These are phyloP conservation scores for Fusarium sp. DNA, from an alignment of 2,329 filamentous ascomycete genomes.

Conservation along the genomic window DNA sequence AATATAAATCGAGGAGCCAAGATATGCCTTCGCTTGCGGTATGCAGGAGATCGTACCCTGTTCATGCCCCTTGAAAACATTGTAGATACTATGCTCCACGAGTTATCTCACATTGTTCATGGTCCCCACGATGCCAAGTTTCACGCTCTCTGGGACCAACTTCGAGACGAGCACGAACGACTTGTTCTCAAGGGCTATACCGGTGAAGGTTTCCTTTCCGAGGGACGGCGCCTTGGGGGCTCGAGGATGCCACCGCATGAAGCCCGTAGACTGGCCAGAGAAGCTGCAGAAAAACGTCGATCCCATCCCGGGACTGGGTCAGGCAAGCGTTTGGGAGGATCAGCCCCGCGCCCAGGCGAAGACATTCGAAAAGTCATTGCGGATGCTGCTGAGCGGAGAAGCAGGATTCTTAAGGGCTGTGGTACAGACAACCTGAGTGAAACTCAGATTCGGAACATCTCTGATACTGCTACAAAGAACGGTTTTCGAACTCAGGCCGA, in stretches of 20 bases:
- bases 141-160: conserved; percentile 87
- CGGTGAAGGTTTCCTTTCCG: conserved; percentile 85
- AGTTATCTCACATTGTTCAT: conserved; percentile 88
- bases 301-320: conserved; percentile 70
- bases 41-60: conserved; percentile 76
- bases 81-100: conserved; percentile 92
- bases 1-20: conserved; percentile 82
- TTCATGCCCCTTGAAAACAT: conserved; percentile 86
- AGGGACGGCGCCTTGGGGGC: conserved; percentile 80
- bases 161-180: conserved; percentile 85
- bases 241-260: conserved; percentile 74
- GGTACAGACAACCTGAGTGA: conserved; percentile 76
- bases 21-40: conserved; percentile 85
- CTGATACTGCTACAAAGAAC: conserved; percentile 72
- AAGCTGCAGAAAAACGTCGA: conserved; percentile 77
- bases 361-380: conserved; percentile 80
- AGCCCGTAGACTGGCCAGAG: conserved; percentile 78
- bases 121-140: conserved; percentile 87
- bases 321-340: conserved; percentile 79
- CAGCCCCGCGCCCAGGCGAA: conserved; percentile 62
- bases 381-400: conserved; percentile 76
- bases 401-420: conserved; percentile 77
- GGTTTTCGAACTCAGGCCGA: conserved; percentile 87
- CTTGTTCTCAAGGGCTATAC: conserved; percentile 86
- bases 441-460: conserved; percentile 72